phyloP scores from a whole-genome alignment of 768 basidiomycete species.

The Daedaleopsis nitida region DNA sequence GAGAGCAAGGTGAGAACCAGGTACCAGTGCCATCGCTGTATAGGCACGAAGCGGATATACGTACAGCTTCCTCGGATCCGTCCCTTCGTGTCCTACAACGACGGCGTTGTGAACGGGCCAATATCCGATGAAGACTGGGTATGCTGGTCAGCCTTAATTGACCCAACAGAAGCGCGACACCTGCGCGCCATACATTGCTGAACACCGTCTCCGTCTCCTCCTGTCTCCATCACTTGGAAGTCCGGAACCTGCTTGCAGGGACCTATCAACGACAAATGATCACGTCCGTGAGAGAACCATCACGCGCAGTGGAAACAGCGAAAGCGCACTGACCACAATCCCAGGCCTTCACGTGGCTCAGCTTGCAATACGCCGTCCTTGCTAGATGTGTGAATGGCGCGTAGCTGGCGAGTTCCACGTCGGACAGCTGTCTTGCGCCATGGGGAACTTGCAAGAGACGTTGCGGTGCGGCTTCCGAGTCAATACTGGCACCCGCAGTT shows the following conservation, averaged over 20 bases:
- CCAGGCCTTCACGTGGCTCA: slow-evolving; percentile 42
- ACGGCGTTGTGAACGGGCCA: slow-evolving; percentile 52
- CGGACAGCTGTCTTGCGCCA: slow-evolving; percentile 28
- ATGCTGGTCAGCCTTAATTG: too few species aligned
- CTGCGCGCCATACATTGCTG: slow-evolving; percentile 45
- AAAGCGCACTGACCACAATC: slow-evolving; percentile 31
- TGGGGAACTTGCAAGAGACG: neutral
- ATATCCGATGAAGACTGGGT: slow-evolving; percentile 56
- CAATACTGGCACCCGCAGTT: too few species aligned
- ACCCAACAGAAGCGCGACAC: too few species aligned
- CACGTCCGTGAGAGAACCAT: neutral
- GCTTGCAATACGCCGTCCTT: slow-evolving; percentile 54
- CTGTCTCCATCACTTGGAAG: slow-evolving; percentile 42
- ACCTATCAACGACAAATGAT: slow-evolving; percentile 23
- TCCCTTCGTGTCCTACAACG: slow-evolving; percentile 63
- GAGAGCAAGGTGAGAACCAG: neutral
- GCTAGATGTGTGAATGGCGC: slow-evolving; percentile 55
- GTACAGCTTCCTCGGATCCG: slow-evolving; percentile 57
- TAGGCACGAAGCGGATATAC: slow-evolving; percentile 5
- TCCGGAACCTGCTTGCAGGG: slow-evolving; percentile 42
- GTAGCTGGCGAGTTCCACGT: slow-evolving; percentile 37
- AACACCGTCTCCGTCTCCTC: slow-evolving; percentile 49
- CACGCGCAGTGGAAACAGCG: neutral
- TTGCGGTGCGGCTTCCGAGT: too few species aligned
- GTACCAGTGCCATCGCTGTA: too few species aligned